These are phyloP conservation scores for Termitomyces sp. DNA, from an alignment of 768 basidiomycete genomes.

Conservation along the genomic window DNA sequence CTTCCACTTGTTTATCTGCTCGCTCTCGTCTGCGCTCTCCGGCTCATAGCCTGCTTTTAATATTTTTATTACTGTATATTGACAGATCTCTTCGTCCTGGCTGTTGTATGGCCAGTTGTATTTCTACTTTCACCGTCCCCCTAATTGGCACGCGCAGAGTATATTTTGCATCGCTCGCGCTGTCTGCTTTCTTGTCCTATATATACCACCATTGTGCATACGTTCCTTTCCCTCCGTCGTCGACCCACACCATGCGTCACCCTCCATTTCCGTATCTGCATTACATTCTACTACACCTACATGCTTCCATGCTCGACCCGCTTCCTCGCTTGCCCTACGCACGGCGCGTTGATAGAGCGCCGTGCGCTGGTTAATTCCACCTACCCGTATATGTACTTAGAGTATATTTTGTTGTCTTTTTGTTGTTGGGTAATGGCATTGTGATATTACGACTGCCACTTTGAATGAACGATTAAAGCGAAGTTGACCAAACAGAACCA, in stretches of 20 bases:
- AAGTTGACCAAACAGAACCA: slow-evolving; percentile 16
- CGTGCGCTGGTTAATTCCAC: slow-evolving; percentile 1
- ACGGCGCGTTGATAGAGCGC: slow-evolving; percentile 1
- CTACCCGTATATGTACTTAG: slow-evolving; percentile 11
- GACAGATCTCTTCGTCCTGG: slow-evolving; percentile 14
- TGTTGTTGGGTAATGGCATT: neutral
- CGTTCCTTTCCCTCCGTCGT: neutral
- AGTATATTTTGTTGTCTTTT: slow-evolving; percentile 5
- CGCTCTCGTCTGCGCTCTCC: slow-evolving; percentile 13
- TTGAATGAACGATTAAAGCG: too few relatives aligned
- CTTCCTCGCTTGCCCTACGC: neutral
- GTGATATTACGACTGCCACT: too few relatives aligned
- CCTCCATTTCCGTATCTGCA: neutral
- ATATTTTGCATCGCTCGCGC: neutral
- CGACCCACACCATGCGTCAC: slow-evolving; percentile 11
- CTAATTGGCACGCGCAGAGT: slow-evolving; percentile 7
- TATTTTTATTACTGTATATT: slow-evolving; percentile 54
- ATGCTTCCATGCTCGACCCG: neutral
- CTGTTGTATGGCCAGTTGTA: slow-evolving; percentile 21
- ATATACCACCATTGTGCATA: slow-evolving; percentile 6
- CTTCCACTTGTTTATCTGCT: neutral
- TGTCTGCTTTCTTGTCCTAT: slow-evolving; percentile 4
- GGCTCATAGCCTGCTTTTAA: slow-evolving; percentile 13
- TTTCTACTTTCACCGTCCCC: neutral
- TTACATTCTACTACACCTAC: neutral